These are phyloP conservation scores for Fusarium lateritium DNA, from an alignment of 2,329 filamentous ascomycete species.

Conservation along the genomic window DNA sequence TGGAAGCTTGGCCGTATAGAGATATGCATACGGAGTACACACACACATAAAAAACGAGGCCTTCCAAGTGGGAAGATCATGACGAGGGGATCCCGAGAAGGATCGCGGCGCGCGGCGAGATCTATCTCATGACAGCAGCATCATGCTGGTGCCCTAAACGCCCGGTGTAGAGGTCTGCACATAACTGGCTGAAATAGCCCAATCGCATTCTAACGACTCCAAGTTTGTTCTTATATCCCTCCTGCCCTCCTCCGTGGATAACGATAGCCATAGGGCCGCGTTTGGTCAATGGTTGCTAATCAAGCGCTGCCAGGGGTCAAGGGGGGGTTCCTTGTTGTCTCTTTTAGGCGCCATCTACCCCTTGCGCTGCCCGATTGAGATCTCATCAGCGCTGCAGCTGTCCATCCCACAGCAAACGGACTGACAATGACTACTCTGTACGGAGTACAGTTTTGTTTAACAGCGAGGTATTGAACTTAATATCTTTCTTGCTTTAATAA, in stretches of 20 bases:
- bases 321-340: conserved; percentile 29
- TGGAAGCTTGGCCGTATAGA: conserved; percentile 12
- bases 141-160: conserved; percentile 36
- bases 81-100: conserved; percentile 13
- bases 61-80: conserved; percentile 38
- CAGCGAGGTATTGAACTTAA: not conserved
- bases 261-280: conserved; percentile 6
- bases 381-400: conserved; percentile 44
- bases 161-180: conserved; percentile 23
- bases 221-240: conserved; percentile 19
- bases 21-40: not conserved
- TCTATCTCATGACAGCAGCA: conserved; percentile 41
- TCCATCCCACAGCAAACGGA: not conserved
- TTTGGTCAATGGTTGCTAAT: conserved; percentile 48
- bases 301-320: conserved; percentile 41
- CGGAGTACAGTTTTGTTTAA: not conserved
- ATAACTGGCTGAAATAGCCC: conserved; percentile 28
- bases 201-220: conserved; percentile 37
- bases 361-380: conserved; percentile 47
- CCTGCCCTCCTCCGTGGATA: conserved; percentile 2
- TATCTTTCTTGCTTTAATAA: conserved; percentile 21
- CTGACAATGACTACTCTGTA: not conserved
- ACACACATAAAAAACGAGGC: conserved; percentile 35
- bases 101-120: conserved; percentile 29
- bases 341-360: conserved; percentile 34